Evolutionary conservation across 441 rosid species (phyloP).

Genomic region (Gossypium trilobum): DNA sequence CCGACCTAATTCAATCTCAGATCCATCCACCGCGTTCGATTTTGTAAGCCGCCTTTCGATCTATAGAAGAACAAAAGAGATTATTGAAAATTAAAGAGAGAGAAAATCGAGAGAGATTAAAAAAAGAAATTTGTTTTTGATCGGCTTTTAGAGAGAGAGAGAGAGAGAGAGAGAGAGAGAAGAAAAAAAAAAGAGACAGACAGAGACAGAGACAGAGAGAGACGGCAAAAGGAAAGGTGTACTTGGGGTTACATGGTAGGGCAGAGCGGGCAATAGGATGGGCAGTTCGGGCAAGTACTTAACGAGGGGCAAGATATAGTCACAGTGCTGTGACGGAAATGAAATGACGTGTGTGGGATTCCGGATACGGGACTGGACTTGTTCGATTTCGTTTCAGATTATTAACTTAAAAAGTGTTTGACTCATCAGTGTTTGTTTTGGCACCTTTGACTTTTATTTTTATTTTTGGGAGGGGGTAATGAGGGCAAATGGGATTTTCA

Average conservation of each 20-base stretch:
- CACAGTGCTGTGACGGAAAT: conserved; percentile 21
- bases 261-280: conserved; percentile 23
- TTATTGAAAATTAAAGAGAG: background rate
- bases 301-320: conserved; percentile 21
- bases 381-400: background rate
- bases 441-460: conserved; percentile 6
- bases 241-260: conserved; percentile 24
- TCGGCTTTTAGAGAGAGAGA: background rate
- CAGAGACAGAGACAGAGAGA: conserved; percentile 19
- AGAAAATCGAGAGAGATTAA: background rate
- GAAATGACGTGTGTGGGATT: conserved; percentile 14
- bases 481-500: background rate
- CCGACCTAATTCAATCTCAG: conserved; percentile 14
- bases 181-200: background rate
- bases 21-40: conserved; percentile 10
- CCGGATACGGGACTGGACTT: background rate
- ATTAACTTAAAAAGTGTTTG: background rate
- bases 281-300: conserved; percentile 33
- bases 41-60: conserved; percentile 15
- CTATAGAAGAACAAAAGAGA: conserved; percentile 11
- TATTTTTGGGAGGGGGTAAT: background rate
- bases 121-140: background rate
- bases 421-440: background rate
- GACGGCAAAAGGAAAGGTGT: conserved; percentile 24
- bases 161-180: background rate